Evolutionary conservation across 140 eudicot species (phyloP).

Genomic region (Stevia rebaudiana): DNA sequence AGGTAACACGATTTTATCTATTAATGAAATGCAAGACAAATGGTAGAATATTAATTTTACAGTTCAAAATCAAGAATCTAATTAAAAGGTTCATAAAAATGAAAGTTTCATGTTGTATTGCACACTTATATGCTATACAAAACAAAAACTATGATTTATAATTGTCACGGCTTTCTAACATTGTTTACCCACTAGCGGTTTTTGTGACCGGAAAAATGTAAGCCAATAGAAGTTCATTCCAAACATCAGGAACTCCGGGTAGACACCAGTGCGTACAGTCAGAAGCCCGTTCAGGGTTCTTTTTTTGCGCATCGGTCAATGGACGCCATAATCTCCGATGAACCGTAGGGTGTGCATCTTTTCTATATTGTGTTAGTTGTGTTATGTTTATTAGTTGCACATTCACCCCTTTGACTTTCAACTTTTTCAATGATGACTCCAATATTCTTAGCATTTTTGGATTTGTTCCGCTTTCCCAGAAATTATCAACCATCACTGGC

Average conservation of each 20-base stretch:
- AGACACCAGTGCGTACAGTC: slow-evolving; percentile 50
- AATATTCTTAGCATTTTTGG: slow-evolving; percentile 33
- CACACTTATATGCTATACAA: too few species aligned
- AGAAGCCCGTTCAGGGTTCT: slow-evolving; percentile 31
- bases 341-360: slow-evolving; percentile 47
- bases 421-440: slow-evolving; percentile 24
- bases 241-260: slow-evolving; percentile 44
- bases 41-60: too few species aligned
- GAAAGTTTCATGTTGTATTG: too few species aligned
- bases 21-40: too few species aligned
- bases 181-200: neutral
- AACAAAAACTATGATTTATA: too few species aligned
- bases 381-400: slow-evolving; percentile 46
- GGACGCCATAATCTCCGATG: slow-evolving; percentile 44
- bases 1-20: too few species aligned
- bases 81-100: too few species aligned
- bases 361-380: slow-evolving; percentile 48
- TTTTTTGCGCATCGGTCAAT: slow-evolving; percentile 21
- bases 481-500: slow-evolving; percentile 26
- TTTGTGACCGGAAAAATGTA: slow-evolving; percentile 20
- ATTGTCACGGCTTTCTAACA: too few species aligned
- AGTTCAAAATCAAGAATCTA: too few species aligned
- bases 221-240: slow-evolving; percentile 41
- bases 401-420: slow-evolving; percentile 33
- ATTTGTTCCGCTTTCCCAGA: slow-evolving; percentile 42